phyloP scores from a whole-genome alignment of 306 rosid genomes.

The Quercus robur region DNA sequence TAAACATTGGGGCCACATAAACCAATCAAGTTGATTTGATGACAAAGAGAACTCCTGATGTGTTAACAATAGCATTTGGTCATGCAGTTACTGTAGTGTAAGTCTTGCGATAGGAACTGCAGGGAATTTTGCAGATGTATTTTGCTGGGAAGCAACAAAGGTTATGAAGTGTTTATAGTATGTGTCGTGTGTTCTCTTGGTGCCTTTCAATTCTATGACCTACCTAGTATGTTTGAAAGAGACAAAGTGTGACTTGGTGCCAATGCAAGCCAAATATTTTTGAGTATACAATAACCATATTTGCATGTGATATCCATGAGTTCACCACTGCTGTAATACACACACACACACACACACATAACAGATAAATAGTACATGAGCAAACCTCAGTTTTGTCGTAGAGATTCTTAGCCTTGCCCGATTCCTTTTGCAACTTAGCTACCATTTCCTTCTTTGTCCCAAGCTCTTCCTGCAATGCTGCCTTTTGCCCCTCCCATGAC shows the following conservation, averaged over 20 bases:
- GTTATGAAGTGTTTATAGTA: too few relatives aligned
- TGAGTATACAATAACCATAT: neutral
- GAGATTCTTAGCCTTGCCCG: constrained; percentile 34
- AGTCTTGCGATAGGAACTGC: too few relatives aligned
- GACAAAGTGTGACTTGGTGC: neutral
- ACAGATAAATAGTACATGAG: neutral
- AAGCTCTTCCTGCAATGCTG: constrained; percentile 45
- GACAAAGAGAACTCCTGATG: neutral
- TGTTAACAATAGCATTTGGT: too few relatives aligned
- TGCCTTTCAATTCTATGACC: too few relatives aligned
- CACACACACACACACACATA: neutral
- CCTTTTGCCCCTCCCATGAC: constrained; percentile 39
- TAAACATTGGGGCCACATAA: neutral
- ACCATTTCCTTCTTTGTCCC: constrained; percentile 41
- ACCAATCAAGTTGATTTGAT: neutral
- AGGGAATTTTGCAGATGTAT: too few relatives aligned
- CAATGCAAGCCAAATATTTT: neutral
- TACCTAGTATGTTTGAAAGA: too few relatives aligned
- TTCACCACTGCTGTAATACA: neutral
- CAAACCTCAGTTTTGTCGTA: constrained; percentile 51
- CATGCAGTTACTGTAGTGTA: too few relatives aligned
- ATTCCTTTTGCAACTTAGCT: constrained; percentile 35
- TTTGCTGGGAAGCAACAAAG: too few relatives aligned
- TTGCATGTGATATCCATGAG: constrained; percentile 2
- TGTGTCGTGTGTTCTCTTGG: too few relatives aligned